Percentiles rank a stretch among this genome's conserved stretches.
phyloP scores from a whole-genome alignment of 2,329 filamentous ascomycete genomes.

The Pestalotiopsis sp. region DNA sequence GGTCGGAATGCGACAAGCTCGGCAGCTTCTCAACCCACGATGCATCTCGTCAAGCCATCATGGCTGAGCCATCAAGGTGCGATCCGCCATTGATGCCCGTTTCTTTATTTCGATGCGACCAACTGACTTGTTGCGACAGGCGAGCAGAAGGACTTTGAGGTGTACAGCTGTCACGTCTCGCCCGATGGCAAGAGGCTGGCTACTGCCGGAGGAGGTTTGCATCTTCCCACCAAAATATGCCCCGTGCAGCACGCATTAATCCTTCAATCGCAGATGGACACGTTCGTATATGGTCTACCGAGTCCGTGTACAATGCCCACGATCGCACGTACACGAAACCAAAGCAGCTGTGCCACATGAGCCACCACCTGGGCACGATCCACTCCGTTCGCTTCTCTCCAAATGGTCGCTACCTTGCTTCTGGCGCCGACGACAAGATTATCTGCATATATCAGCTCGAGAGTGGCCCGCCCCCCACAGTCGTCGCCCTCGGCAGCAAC shows the following conservation, averaged over 20 bases:
- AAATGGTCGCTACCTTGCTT: constrained; percentile 93
- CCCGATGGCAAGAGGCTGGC: constrained; percentile 90
- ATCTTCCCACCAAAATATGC: background rate
- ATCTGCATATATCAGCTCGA: constrained; percentile 96
- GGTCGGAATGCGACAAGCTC: constrained; percentile 34
- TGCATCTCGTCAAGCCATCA: constrained; percentile 91
- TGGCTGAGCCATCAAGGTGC: constrained; percentile 93
- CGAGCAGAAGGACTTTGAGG: constrained; percentile 97
- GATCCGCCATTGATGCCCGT: constrained; percentile 15
- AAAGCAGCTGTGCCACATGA: constrained; percentile 95
- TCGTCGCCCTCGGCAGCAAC: constrained; percentile 76
- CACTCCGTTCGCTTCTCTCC: constrained; percentile 96
- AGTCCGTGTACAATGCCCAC: constrained; percentile 83
- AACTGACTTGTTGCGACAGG: constrained; percentile 50
- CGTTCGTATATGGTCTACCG: constrained; percentile 96
- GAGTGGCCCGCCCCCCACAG: constrained; percentile 74
- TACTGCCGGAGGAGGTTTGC: constrained; percentile 86
- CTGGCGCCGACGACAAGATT: constrained; percentile 97
- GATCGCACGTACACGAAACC: constrained; percentile 74
- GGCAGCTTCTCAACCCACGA: constrained; percentile 39
- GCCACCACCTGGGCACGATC: constrained; percentile 96
- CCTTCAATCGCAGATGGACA: constrained; percentile 71
- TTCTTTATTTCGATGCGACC: constrained; percentile 15
- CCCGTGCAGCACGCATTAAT: background rate
- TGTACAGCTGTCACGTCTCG: constrained; percentile 97